A percentile compares a stretch with the other conserved stretches of the same genome.
These are phyloP conservation scores for Debaryomyces udenii DNA, from an alignment of 1,139 yeast species.

Conservation along the genomic window DNA sequence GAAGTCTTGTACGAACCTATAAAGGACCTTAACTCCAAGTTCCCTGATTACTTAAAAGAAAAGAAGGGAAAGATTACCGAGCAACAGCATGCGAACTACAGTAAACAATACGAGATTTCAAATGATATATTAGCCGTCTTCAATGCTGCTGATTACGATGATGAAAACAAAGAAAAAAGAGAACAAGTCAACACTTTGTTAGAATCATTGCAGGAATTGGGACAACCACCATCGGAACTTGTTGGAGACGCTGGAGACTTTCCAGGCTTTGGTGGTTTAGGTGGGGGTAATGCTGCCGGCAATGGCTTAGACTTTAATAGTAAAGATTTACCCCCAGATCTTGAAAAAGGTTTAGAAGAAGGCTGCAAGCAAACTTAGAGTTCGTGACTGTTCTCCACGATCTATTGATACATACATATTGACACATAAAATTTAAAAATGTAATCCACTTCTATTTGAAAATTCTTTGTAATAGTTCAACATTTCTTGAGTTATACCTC, in stretches of 20 bases:
- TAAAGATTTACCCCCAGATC: conserved; percentile 49
- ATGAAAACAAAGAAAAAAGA: conserved; percentile 53
- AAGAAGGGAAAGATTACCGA: conserved; percentile 48
- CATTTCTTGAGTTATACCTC: conserved; percentile 86
- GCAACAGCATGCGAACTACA: conserved; percentile 54
- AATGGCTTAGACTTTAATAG: conserved; percentile 43
- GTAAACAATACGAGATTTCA: conserved; percentile 57
- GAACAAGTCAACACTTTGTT: conserved; percentile 58
- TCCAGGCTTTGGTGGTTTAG: conserved; percentile 53
- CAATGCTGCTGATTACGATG: conserved; percentile 57
- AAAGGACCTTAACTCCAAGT: conserved; percentile 74
- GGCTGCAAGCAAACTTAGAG: conserved; percentile 32
- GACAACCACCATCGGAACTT: conserved; percentile 85
- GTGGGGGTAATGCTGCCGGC: conserved; percentile 31
- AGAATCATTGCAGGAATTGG: conserved; percentile 76
- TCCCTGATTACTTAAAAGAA: conserved; percentile 62
- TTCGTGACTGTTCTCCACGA: too few relatives aligned
- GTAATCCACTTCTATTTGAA: conserved; percentile 49
- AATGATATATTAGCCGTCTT: conserved; percentile 57
- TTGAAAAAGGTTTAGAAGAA: conserved; percentile 49
- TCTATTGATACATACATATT: too few relatives aligned
- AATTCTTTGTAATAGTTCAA: conserved; percentile 71
- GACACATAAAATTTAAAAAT: conserved; percentile 19
- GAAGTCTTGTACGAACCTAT: conserved; percentile 88
- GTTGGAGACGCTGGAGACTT: conserved; percentile 67